Base-by-base conservation (phyloP, 1,284 basidiomycete genomes). In the Fomitopsis schrenkii region DNA sequence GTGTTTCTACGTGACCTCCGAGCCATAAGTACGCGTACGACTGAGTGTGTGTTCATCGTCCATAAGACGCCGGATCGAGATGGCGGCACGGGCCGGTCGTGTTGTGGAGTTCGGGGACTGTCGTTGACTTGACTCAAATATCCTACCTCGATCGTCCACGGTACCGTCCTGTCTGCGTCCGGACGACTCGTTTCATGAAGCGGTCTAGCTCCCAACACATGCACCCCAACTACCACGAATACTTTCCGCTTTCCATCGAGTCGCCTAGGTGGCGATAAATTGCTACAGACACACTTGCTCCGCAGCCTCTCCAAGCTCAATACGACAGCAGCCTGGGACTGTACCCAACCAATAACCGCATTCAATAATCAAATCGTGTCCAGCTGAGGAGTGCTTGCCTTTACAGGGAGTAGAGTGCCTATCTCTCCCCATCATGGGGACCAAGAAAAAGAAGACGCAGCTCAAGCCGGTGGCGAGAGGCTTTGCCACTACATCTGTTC, bases 401-500 rank as follows among this genome's bases (percentile, higher is more conserved):
- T 12, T 14, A 33, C 28, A 50, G 30, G 48, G 30, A 50, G 48
- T 50, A 50, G 48, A 33, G 28, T 50, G 28, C 22, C 14, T 12
- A 50, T 33, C 28, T 33, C 28, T 26, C 38, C 55, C 36, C 42
- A 22, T 48, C 36, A 55, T 17, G 66, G 92, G 93, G 91, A 83
- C 87, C 57, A 95, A 95, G 81, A 95, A 94, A 80, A 93, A 89
- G 81, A 95, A 93, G 77, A 83, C 86, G 1, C 88, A 92, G 67
- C 72, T 93, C 68, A 94, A 93, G 75, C 87, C 90, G 61, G 78
- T 90, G 62, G 83, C 72, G 44, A 82, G 88, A 60, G 93, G 91
- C 15, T 95, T 96, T 70, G 91, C 94, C 44, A 95, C 94, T 1
- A 94, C 91, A 8, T 98, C 95, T 30, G 84, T 89, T 55, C 93